Conservation (phyloP, 2,329 filamentous ascomycete genomes). For the Canariomyces notabilis region DNA sequence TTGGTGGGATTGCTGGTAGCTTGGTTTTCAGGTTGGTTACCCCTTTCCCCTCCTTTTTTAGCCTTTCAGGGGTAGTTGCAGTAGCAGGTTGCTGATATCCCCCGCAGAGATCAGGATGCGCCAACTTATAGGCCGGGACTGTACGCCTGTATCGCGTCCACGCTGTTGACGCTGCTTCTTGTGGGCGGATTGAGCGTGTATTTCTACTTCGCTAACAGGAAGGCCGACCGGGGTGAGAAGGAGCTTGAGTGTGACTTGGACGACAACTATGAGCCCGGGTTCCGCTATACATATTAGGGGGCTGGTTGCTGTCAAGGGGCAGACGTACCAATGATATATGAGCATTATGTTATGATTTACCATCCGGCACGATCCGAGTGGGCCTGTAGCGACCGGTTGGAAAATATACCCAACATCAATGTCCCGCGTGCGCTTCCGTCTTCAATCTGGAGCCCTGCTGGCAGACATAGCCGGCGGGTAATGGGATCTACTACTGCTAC, state of each 20-base stretch:
- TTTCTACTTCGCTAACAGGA: slow-evolving; percentile 42
- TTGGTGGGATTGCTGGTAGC: slow-evolving; percentile 73
- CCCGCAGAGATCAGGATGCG: slow-evolving; percentile 40
- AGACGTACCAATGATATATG: not conserved
- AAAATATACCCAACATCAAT: too few relatives aligned
- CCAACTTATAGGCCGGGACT: slow-evolving; percentile 51
- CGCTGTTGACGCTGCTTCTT: slow-evolving; percentile 41
- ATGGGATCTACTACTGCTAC: too few relatives aligned
- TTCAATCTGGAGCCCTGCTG: slow-evolving; percentile 1
- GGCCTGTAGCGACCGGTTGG: too few relatives aligned
- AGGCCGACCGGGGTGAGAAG: slow-evolving; percentile 50
- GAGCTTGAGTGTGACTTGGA: slow-evolving; percentile 45
- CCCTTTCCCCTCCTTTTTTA: slow-evolving; percentile 31
- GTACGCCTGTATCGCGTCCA: slow-evolving; percentile 50
- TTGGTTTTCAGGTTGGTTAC: slow-evolving; percentile 53
- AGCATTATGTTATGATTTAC: not conserved
- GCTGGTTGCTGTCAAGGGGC: not conserved
- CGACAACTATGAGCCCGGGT: slow-evolving; percentile 34
- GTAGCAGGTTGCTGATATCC: not conserved
- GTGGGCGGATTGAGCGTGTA: slow-evolving; percentile 38
- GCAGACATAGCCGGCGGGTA: slow-evolving; percentile 8
- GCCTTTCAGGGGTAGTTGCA: not conserved
- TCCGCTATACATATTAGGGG: slow-evolving; percentile 36
- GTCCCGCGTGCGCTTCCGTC: too few relatives aligned
- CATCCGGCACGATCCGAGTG: too few relatives aligned